phyloP scores from a whole-genome alignment of 1,139 yeast genomes.

The Geotrichum phurueaensis region DNA sequence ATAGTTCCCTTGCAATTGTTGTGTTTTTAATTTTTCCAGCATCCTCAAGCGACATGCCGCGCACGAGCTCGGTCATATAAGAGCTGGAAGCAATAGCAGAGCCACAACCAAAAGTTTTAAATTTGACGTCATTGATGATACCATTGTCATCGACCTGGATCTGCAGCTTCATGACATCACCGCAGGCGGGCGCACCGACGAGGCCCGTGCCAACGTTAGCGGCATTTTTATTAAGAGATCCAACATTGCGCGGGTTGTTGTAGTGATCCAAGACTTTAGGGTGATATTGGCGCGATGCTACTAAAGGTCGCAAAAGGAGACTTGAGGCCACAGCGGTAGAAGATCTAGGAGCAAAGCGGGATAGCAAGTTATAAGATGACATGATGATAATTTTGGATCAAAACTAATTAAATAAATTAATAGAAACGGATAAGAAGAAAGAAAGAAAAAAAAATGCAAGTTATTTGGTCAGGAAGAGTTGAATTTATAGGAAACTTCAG shows the following conservation, averaged over 20 bases:
- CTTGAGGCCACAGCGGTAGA: neutral
- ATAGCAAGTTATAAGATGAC: neutral
- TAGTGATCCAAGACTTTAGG: slow-evolving; percentile 72
- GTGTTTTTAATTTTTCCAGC: slow-evolving; percentile 89
- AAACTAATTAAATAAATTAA: too few relatives aligned
- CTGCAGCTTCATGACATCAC: slow-evolving; percentile 97
- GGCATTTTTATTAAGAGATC: slow-evolving; percentile 75
- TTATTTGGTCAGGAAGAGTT: neutral
- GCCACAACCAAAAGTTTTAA: slow-evolving; percentile 98
- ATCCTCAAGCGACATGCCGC: slow-evolving; percentile 91
- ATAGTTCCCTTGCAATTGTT: slow-evolving; percentile 84
- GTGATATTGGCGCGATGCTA: slow-evolving; percentile 28
- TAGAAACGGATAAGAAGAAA: neutral
- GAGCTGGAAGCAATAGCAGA: slow-evolving; percentile 95
- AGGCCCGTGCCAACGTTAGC: slow-evolving; percentile 91
- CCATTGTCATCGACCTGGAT: slow-evolving; percentile 92
- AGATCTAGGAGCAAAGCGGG: neutral
- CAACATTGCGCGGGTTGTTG: slow-evolving; percentile 94
- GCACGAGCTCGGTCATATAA: slow-evolving; percentile 88
- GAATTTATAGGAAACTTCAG: neutral
- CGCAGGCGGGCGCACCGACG: slow-evolving; percentile 98
- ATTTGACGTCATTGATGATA: slow-evolving; percentile 86
- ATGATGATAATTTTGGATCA: neutral
- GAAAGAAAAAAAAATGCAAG: neutral
- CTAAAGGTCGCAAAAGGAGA: neutral